Evolutionary conservation across 208 protist genomes (phyloP), one percentile per base, ranked within the genome.

Genomic region (Trypanosoma lewisi): DNA sequence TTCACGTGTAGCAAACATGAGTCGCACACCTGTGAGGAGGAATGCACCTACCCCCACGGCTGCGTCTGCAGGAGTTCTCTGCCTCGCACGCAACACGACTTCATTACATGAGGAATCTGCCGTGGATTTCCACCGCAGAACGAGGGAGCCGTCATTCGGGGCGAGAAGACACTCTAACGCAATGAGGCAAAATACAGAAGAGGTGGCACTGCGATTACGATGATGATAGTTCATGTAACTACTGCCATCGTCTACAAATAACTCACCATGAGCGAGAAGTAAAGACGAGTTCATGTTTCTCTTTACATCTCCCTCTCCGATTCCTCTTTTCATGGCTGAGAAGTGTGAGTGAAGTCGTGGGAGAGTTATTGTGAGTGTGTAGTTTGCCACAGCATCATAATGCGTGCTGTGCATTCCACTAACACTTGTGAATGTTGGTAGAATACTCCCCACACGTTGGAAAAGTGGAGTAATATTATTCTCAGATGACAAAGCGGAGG

Each of bases 201-300:
- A 4, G 9, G 0, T 63, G 17, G 30, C 0, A 41, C 42, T 39
- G n/a, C 39, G 39, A 3, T 3, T 39, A 9, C 39, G 39, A 3
- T 3, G 1, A 63, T 63, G 41, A 41, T 54, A 63, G 27, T 53
- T 31, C 0, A 53, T 45, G 30, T 63, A 53, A 45, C 67, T 61
- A 54, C 67, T 77, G 2, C 82, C 82, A 37, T 85, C 82, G 27
- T 88, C 82, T 70, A 77, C 76, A 64, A 75, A 76, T 8, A 84
- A 55, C 12, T 73, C 55, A 33, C 82, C 82, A 28, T 57, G 54
- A 8, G 82, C 82, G 7, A 88, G 66, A 19, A 74, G 31, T 4
- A 72, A 27, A 11, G 1, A 33, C 0, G 21, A 17, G 19, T 36
- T 60, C 33, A 51, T 36, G 28, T 27, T 23, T 21, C 28, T 14